Base-by-base conservation (phyloP, 2,329 filamentous ascomycete species). In the Trichoderma sp. region DNA sequence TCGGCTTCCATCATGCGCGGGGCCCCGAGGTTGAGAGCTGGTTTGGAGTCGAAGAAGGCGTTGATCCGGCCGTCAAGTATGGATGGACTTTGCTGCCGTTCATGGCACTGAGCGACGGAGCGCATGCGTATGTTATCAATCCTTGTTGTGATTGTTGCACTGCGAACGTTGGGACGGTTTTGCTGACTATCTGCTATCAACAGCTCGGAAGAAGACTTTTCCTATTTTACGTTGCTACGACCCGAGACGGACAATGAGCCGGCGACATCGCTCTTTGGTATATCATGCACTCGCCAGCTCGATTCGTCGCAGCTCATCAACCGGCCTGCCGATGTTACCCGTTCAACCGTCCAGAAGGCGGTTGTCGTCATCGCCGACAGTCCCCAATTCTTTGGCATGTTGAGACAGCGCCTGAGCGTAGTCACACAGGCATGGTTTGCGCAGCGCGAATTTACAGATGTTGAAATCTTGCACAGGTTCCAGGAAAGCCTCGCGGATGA, bases 341-440 rank as follows among this genome's bases (percentile, higher is more conserved):
- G 96, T 71, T 97, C 93, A 70, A 97, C 96, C 1, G 96, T 99
- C 53, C 96, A 99, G 79, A 99, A 99, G 83, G 96, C 95, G 16
- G 94, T 99, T 4, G 95, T 99, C 57, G 94, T 97, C 68, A 93
- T 99, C 74, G 94, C 93, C 67, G 93, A 97, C 80, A 93, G 89
- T 72, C 96, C 96, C 10, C 92, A 96, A 77, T 89, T 89, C 76
- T 97, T 99, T 79, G 94, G 94, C 68, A 92, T 96, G 82, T 83
- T 99, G 78, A 90, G 95, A 75, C 93, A 98, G 81, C 91, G 96
- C 73, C 83, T 99, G 72, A 92, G 92, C 60, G 90, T 97, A 37
- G 94, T 99, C 19, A 97, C 95, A 4, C 92, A 90, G 74, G 95
- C 95, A 29, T 99, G 96, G 96, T 99, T 99, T 81, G 92, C 91